Evolutionary conservation across 495 filamentous ascomycete genomes (phyloP).

Genomic region (Penicillium daleae): DNA sequence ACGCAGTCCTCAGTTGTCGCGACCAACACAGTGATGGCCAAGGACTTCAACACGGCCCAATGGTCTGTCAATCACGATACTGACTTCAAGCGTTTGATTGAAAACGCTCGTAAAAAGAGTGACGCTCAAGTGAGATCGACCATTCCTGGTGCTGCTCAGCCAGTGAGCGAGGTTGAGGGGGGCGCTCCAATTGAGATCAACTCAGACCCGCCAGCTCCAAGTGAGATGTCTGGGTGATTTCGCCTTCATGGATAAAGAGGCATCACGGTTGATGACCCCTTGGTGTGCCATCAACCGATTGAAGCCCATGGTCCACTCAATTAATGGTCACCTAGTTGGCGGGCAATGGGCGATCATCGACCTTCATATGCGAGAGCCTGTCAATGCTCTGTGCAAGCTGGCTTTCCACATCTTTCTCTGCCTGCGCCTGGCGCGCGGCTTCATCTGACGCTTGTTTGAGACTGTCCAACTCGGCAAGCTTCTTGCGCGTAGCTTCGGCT

Average conservation of each 20-base stretch:
- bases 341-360: constrained; percentile 42
- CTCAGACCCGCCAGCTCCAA: constrained; percentile 2
- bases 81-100: constrained; percentile 77
- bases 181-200: constrained; percentile 1
- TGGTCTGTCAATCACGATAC: constrained; percentile 74
- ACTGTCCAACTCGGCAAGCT: constrained; percentile 50
- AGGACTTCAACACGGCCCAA: constrained; percentile 78
- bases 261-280: background rate
- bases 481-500: constrained; percentile 46
- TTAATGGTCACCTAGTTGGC: constrained; percentile 20
- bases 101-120: constrained; percentile 60
- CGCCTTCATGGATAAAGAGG: background rate
- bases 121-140: constrained; percentile 37
- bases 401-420: constrained; percentile 33
- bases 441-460: constrained; percentile 42
- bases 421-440: constrained; percentile 31
- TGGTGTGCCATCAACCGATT: background rate
- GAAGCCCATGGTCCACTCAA: background rate
- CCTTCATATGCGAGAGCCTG: constrained; percentile 48
- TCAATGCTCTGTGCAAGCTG: constrained; percentile 45
- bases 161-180: background rate
- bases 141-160: constrained; percentile 27
- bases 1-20: constrained; percentile 24
- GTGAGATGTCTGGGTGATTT: constrained; percentile 15
- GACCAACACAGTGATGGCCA: constrained; percentile 62